Evolutionary conservation across 2,329 filamentous ascomycete genomes (phyloP), one percentile per base, ranked within the genome.

Genomic region (Fonsecaea monophora): DNA sequence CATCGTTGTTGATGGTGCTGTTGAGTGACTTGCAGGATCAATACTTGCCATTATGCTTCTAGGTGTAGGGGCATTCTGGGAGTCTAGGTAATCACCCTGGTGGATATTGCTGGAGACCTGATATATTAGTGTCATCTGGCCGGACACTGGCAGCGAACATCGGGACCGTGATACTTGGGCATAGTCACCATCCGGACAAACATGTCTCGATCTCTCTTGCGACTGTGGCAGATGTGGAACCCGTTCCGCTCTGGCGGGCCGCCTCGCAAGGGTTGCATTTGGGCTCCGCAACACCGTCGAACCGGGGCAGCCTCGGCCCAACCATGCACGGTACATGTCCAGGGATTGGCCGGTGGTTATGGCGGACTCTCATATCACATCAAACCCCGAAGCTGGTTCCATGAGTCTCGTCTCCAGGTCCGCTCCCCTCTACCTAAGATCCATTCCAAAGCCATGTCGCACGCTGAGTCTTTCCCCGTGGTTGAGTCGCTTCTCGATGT

Each of bases 401-500:
- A 38, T n/a, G 4, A 57, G 34, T 13, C 13, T 45, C n/a, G 18
- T 4, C 21, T 40, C n/a, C 1, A 15, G 37, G 6, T 58, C 34
- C 25, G 12, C 32, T 40, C 21, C 13, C 9, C 8, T 50, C 45
- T 50, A 50, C n/a, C 18, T 13, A 21, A 62, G 42, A 8, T 21
- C 38, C 8, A 42, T 30, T 38, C 15, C 18, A 21, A 21, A 60
- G 25, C 25, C 5, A 64, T 64, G 62, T 53, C 55, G 37, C 62
- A 64, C 35, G 21, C 34, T 42, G 42, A 18, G 54, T 10, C 10
- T n/a, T 62, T 66, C 21, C 54, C 65, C 3, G 55, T 60, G 54
- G 25, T 64, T 9, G 60, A 63, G 34, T 60, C 65, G 21, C 18
- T 50, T 21, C 57, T 75, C 1, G 69, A 75, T 40, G 66, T 76